Evolutionary conservation across 2,329 filamentous ascomycete species (phyloP).

Genomic region (Exophiala lecanii-corni): DNA sequence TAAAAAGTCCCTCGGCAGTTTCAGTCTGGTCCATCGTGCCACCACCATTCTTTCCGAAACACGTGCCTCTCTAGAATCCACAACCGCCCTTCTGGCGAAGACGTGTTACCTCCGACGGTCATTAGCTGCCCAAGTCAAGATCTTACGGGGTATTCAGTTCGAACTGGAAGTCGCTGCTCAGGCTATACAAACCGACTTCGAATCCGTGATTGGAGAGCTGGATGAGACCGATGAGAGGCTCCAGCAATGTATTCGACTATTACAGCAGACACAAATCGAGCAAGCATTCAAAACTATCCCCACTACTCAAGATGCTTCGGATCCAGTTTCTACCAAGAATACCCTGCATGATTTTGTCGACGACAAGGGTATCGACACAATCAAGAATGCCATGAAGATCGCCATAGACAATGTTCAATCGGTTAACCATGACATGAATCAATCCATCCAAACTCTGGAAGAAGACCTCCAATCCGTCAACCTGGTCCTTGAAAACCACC

Average conservation of each 20-base stretch:
- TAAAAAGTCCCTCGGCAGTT: constrained; percentile 80
- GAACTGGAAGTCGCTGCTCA: constrained; percentile 42
- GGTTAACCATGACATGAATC: constrained; percentile 54
- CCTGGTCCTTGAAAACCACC: constrained; percentile 43
- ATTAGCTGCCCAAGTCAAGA: constrained; percentile 48
- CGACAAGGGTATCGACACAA: constrained; percentile 54
- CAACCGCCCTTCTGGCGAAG: constrained; percentile 66
- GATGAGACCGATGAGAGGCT: constrained; percentile 57
- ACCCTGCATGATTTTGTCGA: constrained; percentile 65
- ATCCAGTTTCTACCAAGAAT: constrained; percentile 42
- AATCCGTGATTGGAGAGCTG: constrained; percentile 49
- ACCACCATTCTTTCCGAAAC: constrained; percentile 79
- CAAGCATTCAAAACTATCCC: constrained; percentile 43
- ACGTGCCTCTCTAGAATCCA: constrained; percentile 71
- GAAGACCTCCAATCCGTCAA: constrained; percentile 65
- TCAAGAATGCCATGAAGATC: constrained; percentile 52
- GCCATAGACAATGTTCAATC: constrained; percentile 59
- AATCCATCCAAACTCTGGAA: constrained; percentile 63
- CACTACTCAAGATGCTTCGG: constrained; percentile 17
- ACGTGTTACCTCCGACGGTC: constrained; percentile 63
- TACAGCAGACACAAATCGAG: constrained; percentile 57
- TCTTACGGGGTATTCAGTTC: constrained; percentile 40
- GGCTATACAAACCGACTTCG: constrained; percentile 41
- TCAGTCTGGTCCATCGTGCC: constrained; percentile 75
- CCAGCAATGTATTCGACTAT: constrained; percentile 49